phyloP scores from a whole-genome alignment of 1,139 yeast genomes.

The Geotrichum armillariae region DNA sequence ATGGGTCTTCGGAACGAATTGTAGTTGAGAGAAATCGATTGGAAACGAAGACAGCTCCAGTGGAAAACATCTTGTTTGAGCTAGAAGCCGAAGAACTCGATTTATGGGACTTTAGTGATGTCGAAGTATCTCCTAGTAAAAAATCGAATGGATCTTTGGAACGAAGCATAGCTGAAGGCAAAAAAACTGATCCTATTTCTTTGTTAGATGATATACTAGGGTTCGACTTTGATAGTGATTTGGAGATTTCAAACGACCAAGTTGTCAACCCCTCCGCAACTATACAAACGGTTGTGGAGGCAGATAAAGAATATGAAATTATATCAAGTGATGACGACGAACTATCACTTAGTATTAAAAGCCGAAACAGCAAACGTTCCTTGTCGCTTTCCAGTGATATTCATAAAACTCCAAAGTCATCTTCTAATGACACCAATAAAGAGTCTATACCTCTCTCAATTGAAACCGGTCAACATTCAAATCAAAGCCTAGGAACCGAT shows the following conservation, averaged over 20 bases:
- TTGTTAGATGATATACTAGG: conserved; percentile 2
- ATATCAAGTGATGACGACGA: conserved; percentile 1
- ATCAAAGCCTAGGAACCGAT: neutral
- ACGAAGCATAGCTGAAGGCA: neutral
- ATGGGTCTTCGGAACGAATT: neutral
- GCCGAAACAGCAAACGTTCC: neutral
- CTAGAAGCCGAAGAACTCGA: neutral
- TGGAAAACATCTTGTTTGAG: neutral
- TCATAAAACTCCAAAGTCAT: neutral
- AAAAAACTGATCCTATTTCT: neutral
- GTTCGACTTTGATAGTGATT: neutral
- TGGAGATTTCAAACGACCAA: neutral
- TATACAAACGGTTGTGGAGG: neutral
- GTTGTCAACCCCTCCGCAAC: neutral
- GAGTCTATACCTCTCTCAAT: too few relatives aligned
- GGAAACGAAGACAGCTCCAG: neutral
- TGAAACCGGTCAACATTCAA: neutral
- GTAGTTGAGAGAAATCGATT: neutral
- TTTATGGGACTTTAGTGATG: neutral
- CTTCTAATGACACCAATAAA: too few relatives aligned
- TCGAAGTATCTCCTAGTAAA: neutral
- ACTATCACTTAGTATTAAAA: neutral
- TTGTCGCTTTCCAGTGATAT: neutral
- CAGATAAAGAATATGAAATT: neutral
- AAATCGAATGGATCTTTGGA: neutral